Base-by-base conservation (phyloP, 495 filamentous ascomycete species). In the Mytilinidion resinicola region DNA sequence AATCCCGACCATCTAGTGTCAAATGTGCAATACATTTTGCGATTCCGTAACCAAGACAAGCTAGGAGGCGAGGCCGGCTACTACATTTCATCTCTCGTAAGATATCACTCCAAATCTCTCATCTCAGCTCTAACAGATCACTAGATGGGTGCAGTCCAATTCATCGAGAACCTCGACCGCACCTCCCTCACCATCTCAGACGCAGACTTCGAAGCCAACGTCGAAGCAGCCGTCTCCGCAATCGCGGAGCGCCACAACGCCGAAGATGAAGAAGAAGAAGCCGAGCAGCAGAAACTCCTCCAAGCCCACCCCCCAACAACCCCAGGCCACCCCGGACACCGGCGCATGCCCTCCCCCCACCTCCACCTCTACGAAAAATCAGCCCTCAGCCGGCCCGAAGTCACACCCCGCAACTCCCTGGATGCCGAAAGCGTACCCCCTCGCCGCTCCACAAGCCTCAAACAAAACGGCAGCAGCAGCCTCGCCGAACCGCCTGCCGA, bases 41-140 rank as follows among this genome's bases (percentile, higher is more conserved):
- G 95, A 17, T 99, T 99, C 73, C 84, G 93, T 55, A 95, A 96
- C 65, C 95, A 96, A 70, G 95, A 99, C 37, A 99, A 97, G 67
- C 82, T 97, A 0, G 87, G 88, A 43, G 93, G 93, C 6, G 93
- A 99, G 75, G 92, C 95, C 17, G 93, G 93, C 17, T 99, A 99
- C 69, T 99, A 99, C 70, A 79, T 97, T 33, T 96, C 92, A 35
- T 96, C 92, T n/a, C 75, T 98, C 70, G 89, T 92, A 73, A 66
- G 82, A 71, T 8, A 37, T n/a, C 4, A 17, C 15, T 41, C 34
- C 15, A 20, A 37, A 56, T 48, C 1, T 4, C 15, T 39, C 14
- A 39, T 1, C 38, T 53, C 12, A 53, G 36, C 47, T 12, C 20
- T 25, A 53, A 35, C 50, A 14, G 0, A 9, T 4, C 41, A 57